Evolutionary conservation across 2,329 filamentous ascomycete species (phyloP).

Genomic region (Cyanodermella asteris): DNA sequence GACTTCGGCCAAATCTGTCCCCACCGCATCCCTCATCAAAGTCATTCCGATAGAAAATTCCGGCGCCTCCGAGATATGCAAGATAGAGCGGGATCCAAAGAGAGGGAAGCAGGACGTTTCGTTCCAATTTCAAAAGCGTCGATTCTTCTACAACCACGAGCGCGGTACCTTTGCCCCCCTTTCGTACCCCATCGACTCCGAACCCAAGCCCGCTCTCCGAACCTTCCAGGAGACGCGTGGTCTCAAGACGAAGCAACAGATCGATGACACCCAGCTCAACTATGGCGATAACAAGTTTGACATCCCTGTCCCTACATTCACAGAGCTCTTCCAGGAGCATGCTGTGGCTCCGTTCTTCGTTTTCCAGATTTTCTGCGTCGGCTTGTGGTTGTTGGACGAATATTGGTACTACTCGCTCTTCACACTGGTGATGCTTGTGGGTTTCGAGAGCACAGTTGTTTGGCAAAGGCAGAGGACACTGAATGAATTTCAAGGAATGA

Average conservation of each 20-base stretch:
- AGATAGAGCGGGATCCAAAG: constrained; percentile 52
- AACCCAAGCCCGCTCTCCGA: constrained; percentile 60
- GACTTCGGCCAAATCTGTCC: constrained; percentile 43
- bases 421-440: constrained; percentile 94
- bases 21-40: constrained; percentile 71
- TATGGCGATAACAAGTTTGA: constrained; percentile 95
- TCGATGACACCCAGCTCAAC: constrained; percentile 65
- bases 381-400: constrained; percentile 94
- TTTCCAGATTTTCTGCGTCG: constrained; percentile 97
- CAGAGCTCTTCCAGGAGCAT: constrained; percentile 93
- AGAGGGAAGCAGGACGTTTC: constrained; percentile 54
- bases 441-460: constrained; percentile 94
- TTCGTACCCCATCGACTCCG: constrained; percentile 59
- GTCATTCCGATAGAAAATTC: constrained; percentile 79
- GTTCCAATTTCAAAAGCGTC: constrained; percentile 94
- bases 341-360: constrained; percentile 98
- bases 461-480: constrained; percentile 96
- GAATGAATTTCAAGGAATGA: constrained; percentile 95
- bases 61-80: constrained; percentile 70
- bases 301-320: constrained; percentile 88
- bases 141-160: constrained; percentile 63
- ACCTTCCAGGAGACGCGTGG: constrained; percentile 64
- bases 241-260: constrained; percentile 49
- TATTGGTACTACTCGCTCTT: constrained; percentile 99
- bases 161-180: constrained; percentile 61